Conservation (phyloP, 352 stramenopile species). For the Phytophthora agathidicida region DNA sequence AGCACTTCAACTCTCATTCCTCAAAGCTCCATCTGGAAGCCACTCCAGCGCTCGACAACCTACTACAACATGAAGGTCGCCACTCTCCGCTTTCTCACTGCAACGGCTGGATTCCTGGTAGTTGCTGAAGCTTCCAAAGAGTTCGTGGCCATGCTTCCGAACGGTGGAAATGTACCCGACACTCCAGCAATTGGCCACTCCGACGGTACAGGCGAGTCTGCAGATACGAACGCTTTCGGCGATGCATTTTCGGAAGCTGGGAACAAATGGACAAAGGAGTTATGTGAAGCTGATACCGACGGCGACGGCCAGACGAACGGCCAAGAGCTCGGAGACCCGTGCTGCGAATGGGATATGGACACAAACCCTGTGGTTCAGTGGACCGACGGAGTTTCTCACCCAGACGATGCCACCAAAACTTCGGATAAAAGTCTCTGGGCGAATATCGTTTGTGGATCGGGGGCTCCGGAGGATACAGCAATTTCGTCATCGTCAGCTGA, state of each 20-base stretch:
- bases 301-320: constrained; percentile 19
- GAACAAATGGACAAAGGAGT: constrained; percentile 15
- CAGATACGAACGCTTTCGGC: constrained; percentile 14
- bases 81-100: constrained; percentile 2
- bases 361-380: constrained; percentile 18
- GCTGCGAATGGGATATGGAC: constrained; percentile 21
- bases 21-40: constrained; percentile 1
- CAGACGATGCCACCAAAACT: constrained; percentile 19
- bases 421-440: constrained; percentile 25
- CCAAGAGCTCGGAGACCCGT: constrained; percentile 18
- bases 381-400: constrained; percentile 22
- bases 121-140: constrained; percentile 11
- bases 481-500: constrained; percentile 1
- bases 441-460: constrained; percentile 14
- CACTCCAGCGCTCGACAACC: neutral
- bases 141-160: constrained; percentile 18
- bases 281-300: constrained; percentile 16
- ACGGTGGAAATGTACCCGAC: constrained; percentile 12
- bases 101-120: neutral
- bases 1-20: constrained; percentile 5
- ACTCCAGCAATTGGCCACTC: constrained; percentile 19
- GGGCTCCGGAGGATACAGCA: neutral
- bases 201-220: constrained; percentile 6
- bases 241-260: constrained; percentile 15
- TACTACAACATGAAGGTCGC: constrained; percentile 1